Conservation (phyloP, 768 basidiomycete genomes). For the Tephrocybe sp. region DNA sequence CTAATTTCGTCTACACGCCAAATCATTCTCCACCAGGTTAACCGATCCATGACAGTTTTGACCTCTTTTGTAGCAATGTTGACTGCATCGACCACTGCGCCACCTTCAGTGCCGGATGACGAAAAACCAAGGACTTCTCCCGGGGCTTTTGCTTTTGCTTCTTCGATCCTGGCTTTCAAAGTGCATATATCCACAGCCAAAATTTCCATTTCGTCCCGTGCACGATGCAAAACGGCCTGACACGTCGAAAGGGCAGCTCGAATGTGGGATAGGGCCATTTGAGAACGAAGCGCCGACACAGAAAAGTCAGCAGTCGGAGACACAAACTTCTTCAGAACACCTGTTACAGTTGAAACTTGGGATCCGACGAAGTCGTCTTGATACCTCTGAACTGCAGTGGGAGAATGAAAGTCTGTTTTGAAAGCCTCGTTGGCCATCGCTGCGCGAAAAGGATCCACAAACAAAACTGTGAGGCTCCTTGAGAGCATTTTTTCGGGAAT, state of each 20-base stretch:
- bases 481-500: slow-evolving; percentile 17
- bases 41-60: slow-evolving; percentile 35
- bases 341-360: slow-evolving; percentile 47
- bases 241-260: slow-evolving; percentile 38
- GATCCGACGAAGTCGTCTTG: slow-evolving; percentile 63
- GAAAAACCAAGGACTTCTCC: slow-evolving; percentile 35
- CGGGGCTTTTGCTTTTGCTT: slow-evolving; percentile 32
- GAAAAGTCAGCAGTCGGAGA: slow-evolving; percentile 7
- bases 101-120: slow-evolving; percentile 14
- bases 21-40: slow-evolving; percentile 47
- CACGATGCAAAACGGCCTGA: slow-evolving; percentile 26
- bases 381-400: slow-evolving; percentile 57
- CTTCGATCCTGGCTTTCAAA: slow-evolving; percentile 37
- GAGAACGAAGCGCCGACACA: slow-evolving; percentile 29
- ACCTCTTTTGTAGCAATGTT: slow-evolving; percentile 35
- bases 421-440: slow-evolving; percentile 49
- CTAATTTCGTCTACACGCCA: slow-evolving; percentile 47
- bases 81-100: slow-evolving; percentile 36
- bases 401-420: slow-evolving; percentile 40
- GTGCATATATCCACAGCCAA: slow-evolving; percentile 32
- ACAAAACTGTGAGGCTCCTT: slow-evolving; percentile 32
- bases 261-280: slow-evolving; percentile 37
- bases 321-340: slow-evolving; percentile 31
- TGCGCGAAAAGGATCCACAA: slow-evolving; percentile 60
- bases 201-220: slow-evolving; percentile 32